phyloP scores from a whole-genome alignment of 345 rosid species.

The Durio zibethinus region DNA sequence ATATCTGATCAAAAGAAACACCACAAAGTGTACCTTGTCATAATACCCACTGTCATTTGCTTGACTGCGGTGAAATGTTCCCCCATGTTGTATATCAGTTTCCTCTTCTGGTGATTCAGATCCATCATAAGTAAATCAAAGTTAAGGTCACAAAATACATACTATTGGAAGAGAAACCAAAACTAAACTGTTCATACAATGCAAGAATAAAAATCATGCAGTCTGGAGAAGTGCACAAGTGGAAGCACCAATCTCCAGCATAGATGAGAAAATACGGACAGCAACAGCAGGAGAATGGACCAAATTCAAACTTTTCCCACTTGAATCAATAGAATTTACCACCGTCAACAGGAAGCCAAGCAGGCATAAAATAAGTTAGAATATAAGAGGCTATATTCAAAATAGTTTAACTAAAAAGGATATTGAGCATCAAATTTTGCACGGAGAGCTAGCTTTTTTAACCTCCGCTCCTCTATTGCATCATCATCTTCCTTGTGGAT shows the following conservation, averaged over 20 bases:
- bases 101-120: slow-evolving; percentile 64
- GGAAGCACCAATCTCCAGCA: neutral
- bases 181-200: neutral
- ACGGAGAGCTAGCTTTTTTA: slow-evolving; percentile 79
- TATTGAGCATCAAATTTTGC: slow-evolving; percentile 79
- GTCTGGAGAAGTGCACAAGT: neutral
- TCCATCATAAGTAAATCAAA: slow-evolving; percentile 48
- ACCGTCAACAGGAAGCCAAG: neutral
- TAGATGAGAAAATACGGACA: neutral
- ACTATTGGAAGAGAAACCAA: neutral
- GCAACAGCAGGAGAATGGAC: neutral
- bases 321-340: neutral
- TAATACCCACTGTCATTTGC: slow-evolving; percentile 55
- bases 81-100: slow-evolving; percentile 41
- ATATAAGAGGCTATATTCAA: neutral
- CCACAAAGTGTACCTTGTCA: slow-evolving; percentile 59
- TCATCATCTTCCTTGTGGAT: slow-evolving; percentile 45
- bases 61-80: slow-evolving; percentile 38
- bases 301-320: neutral
- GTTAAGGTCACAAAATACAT: slow-evolving; percentile 49
- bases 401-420: slow-evolving; percentile 49
- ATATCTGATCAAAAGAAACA: neutral
- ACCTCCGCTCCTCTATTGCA: slow-evolving; percentile 52
- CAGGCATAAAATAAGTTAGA: neutral
- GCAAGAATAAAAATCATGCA: neutral